Percentiles rank a stretch among this genome's conserved stretches.
Evolutionary conservation across 2,329 filamentous ascomycete species (phyloP).

Genomic region (Seiridium unicorne): DNA sequence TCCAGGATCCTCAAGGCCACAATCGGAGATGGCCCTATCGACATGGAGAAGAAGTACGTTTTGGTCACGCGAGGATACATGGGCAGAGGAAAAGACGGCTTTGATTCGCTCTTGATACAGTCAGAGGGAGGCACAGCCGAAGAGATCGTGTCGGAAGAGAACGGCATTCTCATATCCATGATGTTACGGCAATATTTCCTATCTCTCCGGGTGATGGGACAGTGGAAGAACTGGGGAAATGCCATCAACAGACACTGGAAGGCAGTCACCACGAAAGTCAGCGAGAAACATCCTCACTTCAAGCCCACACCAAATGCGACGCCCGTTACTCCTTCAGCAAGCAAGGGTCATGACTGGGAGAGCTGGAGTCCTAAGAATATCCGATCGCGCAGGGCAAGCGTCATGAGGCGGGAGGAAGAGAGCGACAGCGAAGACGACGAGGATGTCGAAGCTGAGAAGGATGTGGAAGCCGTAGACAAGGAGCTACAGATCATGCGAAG

Average conservation of each 20-base stretch:
- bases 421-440: constrained; percentile 23
- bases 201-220: constrained; percentile 75
- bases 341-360: constrained; percentile 29
- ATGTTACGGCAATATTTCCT: constrained; percentile 91
- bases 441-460: constrained; percentile 28
- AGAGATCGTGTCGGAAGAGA: constrained; percentile 81
- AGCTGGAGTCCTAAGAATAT: constrained; percentile 34
- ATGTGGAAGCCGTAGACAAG: constrained; percentile 44
- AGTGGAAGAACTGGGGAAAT: constrained; percentile 71
- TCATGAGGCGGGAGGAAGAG: constrained; percentile 36
- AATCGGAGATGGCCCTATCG: constrained; percentile 60
- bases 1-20: constrained; percentile 62
- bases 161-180: constrained; percentile 80
- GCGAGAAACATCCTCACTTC: constrained; percentile 46
- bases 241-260: constrained; percentile 65
- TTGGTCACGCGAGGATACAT: constrained; percentile 86
- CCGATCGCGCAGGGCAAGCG: constrained; percentile 29
- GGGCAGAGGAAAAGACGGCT: constrained; percentile 85
- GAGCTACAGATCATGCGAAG: constrained; percentile 66
- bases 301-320: constrained; percentile 30
- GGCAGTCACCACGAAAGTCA: constrained; percentile 60
- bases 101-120: constrained; percentile 70
- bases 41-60: constrained; percentile 63
- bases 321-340: constrained; percentile 8
- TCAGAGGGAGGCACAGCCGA: constrained; percentile 74